Conservation (phyloP, 2,329 filamentous ascomycete species). For the Boeremia lycopersici region DNA sequence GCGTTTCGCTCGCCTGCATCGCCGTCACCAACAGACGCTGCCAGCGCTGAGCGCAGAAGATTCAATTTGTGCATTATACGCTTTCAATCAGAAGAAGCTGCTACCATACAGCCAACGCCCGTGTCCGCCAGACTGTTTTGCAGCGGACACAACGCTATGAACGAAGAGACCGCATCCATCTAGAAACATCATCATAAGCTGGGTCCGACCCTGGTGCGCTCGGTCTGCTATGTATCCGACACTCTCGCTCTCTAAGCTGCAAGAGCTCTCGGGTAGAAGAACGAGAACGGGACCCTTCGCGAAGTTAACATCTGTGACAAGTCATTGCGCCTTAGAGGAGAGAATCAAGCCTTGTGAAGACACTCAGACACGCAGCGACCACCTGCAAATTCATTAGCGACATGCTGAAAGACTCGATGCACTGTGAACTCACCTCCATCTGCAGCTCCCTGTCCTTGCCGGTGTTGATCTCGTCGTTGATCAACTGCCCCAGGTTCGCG, state of each 20-base stretch:
- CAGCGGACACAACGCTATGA: conserved; percentile 39
- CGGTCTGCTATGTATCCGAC: conserved; percentile 3
- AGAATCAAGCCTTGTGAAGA: conserved; percentile 97
- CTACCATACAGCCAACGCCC: conserved; percentile 31
- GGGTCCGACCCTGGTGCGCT: neutral
- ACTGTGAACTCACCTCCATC: conserved; percentile 72
- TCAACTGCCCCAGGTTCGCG: conserved; percentile 86
- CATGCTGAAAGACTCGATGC: neutral
- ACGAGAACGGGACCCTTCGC: neutral
- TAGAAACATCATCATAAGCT: conserved; percentile 10
- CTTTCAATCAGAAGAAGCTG: conserved; percentile 29
- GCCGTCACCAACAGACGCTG: neutral
- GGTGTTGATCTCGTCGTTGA: conserved; percentile 84
- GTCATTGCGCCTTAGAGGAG: conserved; percentile 67
- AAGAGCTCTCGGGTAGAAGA: neutral
- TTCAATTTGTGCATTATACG: conserved; percentile 18
- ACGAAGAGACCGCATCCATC: conserved; percentile 21
- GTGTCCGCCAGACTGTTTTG: conserved; percentile 27
- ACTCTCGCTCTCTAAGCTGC: neutral
- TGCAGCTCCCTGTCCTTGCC: conserved; percentile 94
- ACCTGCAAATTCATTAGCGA: conserved; percentile 54
- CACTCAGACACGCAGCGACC: conserved; percentile 92
- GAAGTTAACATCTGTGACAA: conserved; percentile 18
- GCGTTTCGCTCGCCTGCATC: neutral
- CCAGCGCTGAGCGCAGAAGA: neutral